Evolutionary conservation across 2,329 filamentous ascomycete genomes (phyloP).

Genomic region (Ophiocordyceps robertsii): DNA sequence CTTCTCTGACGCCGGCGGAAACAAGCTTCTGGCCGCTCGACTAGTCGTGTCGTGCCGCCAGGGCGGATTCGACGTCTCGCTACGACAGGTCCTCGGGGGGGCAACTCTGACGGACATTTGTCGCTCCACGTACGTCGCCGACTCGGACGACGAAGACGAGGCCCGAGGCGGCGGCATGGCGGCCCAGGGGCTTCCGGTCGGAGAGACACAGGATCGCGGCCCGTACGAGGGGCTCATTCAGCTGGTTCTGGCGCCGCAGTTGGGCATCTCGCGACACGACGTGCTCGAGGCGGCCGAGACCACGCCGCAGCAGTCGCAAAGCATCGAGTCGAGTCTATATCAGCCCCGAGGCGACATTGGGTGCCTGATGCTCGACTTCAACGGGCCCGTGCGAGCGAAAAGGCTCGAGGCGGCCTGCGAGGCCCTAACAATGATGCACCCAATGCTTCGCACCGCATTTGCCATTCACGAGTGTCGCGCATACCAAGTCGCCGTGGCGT

Average conservation of each 20-base stretch:
- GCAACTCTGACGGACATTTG: constrained; percentile 31
- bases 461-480: constrained; percentile 29
- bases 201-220: background rate
- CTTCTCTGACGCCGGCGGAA: constrained; percentile 33
- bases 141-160: constrained; percentile 1
- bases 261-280: constrained; percentile 25
- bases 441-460: constrained; percentile 42
- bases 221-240: constrained; percentile 23
- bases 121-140: constrained; percentile 12
- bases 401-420: constrained; percentile 33
- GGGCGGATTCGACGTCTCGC: constrained; percentile 24
- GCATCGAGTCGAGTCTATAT: constrained; percentile 34
- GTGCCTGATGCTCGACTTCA: constrained; percentile 35
- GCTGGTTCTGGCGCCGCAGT: constrained; percentile 25
- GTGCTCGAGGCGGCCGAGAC: constrained; percentile 36
- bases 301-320: constrained; percentile 31
- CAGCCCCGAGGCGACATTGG: constrained; percentile 28
- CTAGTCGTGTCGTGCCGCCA: constrained; percentile 31
- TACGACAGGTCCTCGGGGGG: constrained; percentile 28
- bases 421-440: constrained; percentile 29
- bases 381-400: constrained; percentile 24
- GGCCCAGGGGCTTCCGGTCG: background rate
- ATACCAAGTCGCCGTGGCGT: constrained; percentile 33
- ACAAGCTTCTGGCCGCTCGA: constrained; percentile 28
- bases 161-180: constrained; percentile 1